Evolutionary conservation across 1,284 basidiomycete genomes (phyloP), one percentile per base, ranked within the genome.

Genomic region (Cryptococcus sp.): DNA sequence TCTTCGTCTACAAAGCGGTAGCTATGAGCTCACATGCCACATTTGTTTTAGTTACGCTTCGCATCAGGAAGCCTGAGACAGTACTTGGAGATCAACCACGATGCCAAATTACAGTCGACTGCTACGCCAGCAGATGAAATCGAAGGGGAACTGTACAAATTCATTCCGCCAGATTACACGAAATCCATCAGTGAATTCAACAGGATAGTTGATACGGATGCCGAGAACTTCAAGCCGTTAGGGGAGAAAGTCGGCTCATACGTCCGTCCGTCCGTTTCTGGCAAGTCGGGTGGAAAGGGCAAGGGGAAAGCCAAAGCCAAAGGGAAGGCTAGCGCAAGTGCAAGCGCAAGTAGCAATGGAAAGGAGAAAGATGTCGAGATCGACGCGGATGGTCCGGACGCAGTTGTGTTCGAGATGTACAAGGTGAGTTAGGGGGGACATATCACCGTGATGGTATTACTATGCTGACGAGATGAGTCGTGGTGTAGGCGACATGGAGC

Each of bases 71-170:
- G 89, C 11, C 82, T 99, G 50, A 80, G 81, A 22, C 87, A 89
- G 70, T 91, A 85, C 72, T 83, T 97, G 46, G 80, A 83, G n/a
- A 81, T 95, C 51, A 81, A 76, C 34, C 87, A 87, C 72, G 81
- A 86, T 4, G 83, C 84, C 52, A 88, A 86, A 67, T 81, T 95
- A 25, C 81, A 83, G 4, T 82, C 86, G 1, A 82, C 86, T 0
- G 85, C 88, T 1, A 80, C 80, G 10, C 91, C 91, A 0, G 85
- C 95, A 11, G 94, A 98, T 73, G 90, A 98, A 72, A 86, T 93
- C 38, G 89, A 92, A 69, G 87, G 84, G 23, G 87, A 82, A 20
- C 79, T 99, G 26, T 84, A 83, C 61, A 83, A 87, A 48, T 93
- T 89, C 73, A 87, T 98, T 58, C 89, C 94, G 3, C 72, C 85